phyloP scores from a whole-genome alignment of 495 filamentous ascomycete genomes.

The Neurospora sp. region DNA sequence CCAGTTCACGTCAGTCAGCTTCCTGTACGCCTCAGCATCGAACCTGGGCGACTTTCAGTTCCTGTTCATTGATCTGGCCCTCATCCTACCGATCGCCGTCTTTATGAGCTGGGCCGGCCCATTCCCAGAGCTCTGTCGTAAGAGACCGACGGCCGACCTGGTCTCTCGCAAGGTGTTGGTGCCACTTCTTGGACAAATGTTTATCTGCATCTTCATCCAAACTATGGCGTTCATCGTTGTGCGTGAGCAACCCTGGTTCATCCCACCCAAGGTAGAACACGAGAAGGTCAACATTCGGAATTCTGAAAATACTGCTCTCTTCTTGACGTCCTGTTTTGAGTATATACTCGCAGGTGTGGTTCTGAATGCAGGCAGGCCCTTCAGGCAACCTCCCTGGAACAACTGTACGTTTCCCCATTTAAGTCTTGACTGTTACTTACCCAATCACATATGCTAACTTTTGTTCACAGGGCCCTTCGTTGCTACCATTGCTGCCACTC shows the following conservation, averaged over 20 bases:
- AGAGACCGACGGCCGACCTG: constrained; percentile 83
- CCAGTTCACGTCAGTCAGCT: constrained; percentile 98
- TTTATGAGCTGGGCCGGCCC: constrained; percentile 98
- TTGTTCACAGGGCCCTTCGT: constrained; percentile 65
- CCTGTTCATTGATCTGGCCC: constrained; percentile 82
- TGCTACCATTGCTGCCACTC: constrained; percentile 56
- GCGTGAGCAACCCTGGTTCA: constrained; percentile 72
- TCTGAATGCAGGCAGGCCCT: constrained; percentile 80
- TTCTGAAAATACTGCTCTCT: constrained; percentile 85
- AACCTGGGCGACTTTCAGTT: constrained; percentile 99
- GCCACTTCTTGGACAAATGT: constrained; percentile 81
- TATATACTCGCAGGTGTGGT: constrained; percentile 86
- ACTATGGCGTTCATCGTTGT: constrained; percentile 61
- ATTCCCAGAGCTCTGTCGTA: constrained; percentile 65
- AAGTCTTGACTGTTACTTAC: constrained; percentile 4
- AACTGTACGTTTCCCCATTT: constrained; percentile 52
- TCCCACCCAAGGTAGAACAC: constrained; percentile 62
- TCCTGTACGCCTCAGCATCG: constrained; percentile 88
- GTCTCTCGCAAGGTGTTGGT: constrained; percentile 89
- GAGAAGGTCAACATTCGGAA: constrained; percentile 78
- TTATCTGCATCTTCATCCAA: constrained; percentile 72
- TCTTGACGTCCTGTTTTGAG: constrained; percentile 84
- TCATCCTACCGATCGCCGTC: constrained; percentile 93
- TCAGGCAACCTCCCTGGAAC: constrained; percentile 65
- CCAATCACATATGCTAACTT: constrained; percentile 5